Evolutionary conservation across 768 basidiomycete species (phyloP), one percentile per base, ranked within the genome.

Genomic region (Dacryopinax spathularia): DNA sequence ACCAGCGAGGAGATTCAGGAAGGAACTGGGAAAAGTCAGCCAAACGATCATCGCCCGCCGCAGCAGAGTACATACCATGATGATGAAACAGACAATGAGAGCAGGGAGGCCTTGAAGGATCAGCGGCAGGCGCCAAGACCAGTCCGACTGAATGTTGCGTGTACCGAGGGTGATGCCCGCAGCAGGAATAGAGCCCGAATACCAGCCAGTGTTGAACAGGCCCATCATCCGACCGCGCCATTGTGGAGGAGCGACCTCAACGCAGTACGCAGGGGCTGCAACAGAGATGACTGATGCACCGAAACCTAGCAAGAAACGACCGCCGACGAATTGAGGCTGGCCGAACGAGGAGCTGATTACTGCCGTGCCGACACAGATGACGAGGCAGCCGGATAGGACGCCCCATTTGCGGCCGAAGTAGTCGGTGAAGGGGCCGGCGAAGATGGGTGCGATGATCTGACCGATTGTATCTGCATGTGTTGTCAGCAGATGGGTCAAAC

Each of bases 31-130:
- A n/a, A n/a, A n/a, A n/a, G n/a, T n/a, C n/a, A n/a, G n/a, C n/a
- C 18, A 41, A 10, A 1, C 6, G 6, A 56, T 56, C 48, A 56
- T 22, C 20, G 44, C 62, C 59, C 60, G 34, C 33, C 62, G 63
- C 34, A 77, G 65, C 37, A 29, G 9, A 29, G 10, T 56, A 29
- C 18, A 9, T 29, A 78, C 69, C 60, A 65, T 72, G n/a, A 75
- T 74, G 63, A 69, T 69, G 44, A 68, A 41, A 48, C 66, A 65
- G 48, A 77, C 70, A 25, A 75, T 68, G 3, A 73, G 73, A 18
- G 81, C 77, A 16, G 81, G 80, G 1, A 75, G 77, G 35, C 78
- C 77, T 41, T 82, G 82, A 61, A 82, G 78, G 61, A 79, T 79
- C 33, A 84, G 73, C 25, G 82, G 82, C 34, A 78, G 73, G 62